phyloP scores from a whole-genome alignment of 805 yeast species.

The Ogataea saltuana region DNA sequence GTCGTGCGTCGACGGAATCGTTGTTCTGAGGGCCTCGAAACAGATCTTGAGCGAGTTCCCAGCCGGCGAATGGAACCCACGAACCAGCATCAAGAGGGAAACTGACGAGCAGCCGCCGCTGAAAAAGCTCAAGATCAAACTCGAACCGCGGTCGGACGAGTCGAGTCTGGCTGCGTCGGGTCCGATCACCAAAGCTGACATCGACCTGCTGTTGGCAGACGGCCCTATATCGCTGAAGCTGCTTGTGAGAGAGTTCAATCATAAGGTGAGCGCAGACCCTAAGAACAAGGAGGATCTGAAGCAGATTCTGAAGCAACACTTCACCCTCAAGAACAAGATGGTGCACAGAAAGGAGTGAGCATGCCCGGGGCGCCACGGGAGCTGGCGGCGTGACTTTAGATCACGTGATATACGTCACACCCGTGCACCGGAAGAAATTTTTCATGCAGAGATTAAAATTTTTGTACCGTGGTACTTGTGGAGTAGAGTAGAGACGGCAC shows the following conservation, averaged over 20 bases:
- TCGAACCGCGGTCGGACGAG: slow-evolving; percentile 23
- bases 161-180: slow-evolving; percentile 16
- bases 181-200: slow-evolving; percentile 70
- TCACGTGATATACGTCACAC: too few relatives aligned
- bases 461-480: too few relatives aligned
- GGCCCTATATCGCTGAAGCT: slow-evolving; percentile 55
- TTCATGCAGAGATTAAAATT: too few relatives aligned
- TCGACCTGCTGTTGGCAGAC: slow-evolving; percentile 58
- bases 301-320: slow-evolving; percentile 32
- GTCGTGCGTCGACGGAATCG: slow-evolving; percentile 48
- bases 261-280: slow-evolving; percentile 61
- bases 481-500: too few relatives aligned
- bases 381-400: too few relatives aligned
- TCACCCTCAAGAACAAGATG: slow-evolving; percentile 34
- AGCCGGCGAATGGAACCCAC: slow-evolving; percentile 82
- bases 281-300: slow-evolving; percentile 65
- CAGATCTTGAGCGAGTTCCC: slow-evolving; percentile 67
- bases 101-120: slow-evolving; percentile 25
- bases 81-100: slow-evolving; percentile 37
- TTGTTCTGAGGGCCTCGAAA: slow-evolving; percentile 65
- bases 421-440: too few relatives aligned
- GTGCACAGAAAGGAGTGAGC: slow-evolving; percentile 26
- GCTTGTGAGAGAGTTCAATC: slow-evolving; percentile 59
- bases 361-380: neutral
- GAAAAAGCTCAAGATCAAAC: slow-evolving; percentile 33